A percentile compares a stretch with the other conserved stretches of the same genome.
Evolutionary conservation across 2,329 filamentous ascomycete genomes (phyloP).

Genomic region (Aspergillus japonicus): DNA sequence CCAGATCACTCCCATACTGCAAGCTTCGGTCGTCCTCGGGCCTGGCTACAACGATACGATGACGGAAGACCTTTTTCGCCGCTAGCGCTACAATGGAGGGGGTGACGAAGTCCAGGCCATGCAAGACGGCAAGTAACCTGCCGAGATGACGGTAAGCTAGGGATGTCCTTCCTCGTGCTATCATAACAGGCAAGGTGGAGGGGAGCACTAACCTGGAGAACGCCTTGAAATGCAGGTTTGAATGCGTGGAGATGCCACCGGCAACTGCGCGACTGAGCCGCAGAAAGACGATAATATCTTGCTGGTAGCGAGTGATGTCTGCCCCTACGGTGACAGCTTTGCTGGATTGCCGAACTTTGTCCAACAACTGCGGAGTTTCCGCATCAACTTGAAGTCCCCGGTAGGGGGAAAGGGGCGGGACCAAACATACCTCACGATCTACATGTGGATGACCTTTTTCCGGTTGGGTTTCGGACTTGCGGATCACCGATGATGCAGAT

Average conservation of each 20-base stretch:
- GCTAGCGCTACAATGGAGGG: slow-evolving; percentile 82
- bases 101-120: slow-evolving; percentile 75
- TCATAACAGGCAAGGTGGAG: neutral
- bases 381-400: neutral
- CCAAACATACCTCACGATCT: slow-evolving; percentile 22
- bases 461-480: slow-evolving; percentile 24
- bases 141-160: neutral
- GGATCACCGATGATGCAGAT: slow-evolving; percentile 40
- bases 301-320: slow-evolving; percentile 78
- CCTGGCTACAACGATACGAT: slow-evolving; percentile 70
- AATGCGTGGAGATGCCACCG: slow-evolving; percentile 72
- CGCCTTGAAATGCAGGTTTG: slow-evolving; percentile 73
- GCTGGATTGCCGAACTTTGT: slow-evolving; percentile 59
- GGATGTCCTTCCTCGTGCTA: neutral
- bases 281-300: slow-evolving; percentile 84
- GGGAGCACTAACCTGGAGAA: slow-evolving; percentile 54
- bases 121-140: slow-evolving; percentile 68
- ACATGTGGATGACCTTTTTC: slow-evolving; percentile 22
- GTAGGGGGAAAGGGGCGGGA: neutral
- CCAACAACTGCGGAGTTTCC: slow-evolving; percentile 45
- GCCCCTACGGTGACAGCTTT: slow-evolving; percentile 64
- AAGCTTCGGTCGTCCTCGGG: slow-evolving; percentile 78
- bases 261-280: slow-evolving; percentile 82
- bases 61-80: slow-evolving; percentile 80
- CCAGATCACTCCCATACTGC: slow-evolving; percentile 83